These are phyloP conservation scores for Inga laurina DNA, from an alignment of 306 rosid species.

Conservation along the genomic window DNA sequence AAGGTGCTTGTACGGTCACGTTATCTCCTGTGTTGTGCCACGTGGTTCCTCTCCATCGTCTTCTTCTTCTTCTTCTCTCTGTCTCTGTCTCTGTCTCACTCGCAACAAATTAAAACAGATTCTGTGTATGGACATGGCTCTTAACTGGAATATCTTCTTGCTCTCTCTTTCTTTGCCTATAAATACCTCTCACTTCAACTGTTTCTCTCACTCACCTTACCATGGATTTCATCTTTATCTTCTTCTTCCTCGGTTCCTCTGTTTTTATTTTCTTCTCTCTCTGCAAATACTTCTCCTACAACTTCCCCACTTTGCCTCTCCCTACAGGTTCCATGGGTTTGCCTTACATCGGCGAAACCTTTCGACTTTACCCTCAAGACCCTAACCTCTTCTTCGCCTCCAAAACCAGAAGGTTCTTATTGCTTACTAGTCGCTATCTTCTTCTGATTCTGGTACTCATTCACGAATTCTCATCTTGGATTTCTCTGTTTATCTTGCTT, in stretches of 20 bases:
- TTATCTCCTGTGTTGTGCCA: no score
- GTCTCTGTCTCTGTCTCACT: no score
- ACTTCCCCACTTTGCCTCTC: conserved; percentile 41
- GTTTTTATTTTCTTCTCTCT: conserved; percentile 2
- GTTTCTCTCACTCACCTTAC: neutral
- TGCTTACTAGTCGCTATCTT: neutral
- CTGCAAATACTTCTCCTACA: conserved; percentile 37
- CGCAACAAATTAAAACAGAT: no score
- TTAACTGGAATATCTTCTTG: no score
- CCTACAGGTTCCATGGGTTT: conserved; percentile 90
- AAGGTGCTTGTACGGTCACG: no score
- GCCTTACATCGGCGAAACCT: conserved; percentile 90
- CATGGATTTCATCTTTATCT: conserved; percentile 36
- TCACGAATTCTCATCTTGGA: neutral
- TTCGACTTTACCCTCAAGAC: conserved; percentile 91
- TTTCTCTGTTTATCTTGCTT: neutral
- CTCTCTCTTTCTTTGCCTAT: no score
- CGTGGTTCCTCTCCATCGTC: no score
- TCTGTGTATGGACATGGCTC: no score
- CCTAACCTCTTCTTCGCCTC: conserved; percentile 84
- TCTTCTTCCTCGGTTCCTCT: conserved; percentile 1
- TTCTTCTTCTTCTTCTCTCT: no score
- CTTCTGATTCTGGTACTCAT: no score
- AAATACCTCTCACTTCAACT: conserved; percentile 27
- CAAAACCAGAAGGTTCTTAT: conserved; percentile 60